Percentiles rank a stretch among this genome's conserved stretches.
Evolutionary conservation across 306 rosid species (phyloP).

Genomic region (Astragalus membranaceus): DNA sequence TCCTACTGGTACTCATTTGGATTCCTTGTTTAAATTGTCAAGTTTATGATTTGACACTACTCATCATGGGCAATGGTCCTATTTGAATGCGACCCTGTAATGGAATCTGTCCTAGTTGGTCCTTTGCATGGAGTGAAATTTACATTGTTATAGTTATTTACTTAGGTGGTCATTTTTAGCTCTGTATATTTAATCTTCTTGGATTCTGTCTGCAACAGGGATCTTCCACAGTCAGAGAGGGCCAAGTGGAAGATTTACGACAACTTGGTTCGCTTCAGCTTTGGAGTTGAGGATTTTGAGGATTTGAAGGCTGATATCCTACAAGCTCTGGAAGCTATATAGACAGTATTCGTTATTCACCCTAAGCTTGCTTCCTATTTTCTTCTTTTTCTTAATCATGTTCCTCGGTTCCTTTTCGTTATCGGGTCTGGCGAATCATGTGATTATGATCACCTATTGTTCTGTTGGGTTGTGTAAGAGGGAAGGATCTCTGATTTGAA

Average conservation of each 20-base stretch:
- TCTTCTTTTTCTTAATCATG: background rate
- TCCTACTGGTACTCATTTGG: constrained; percentile 69
- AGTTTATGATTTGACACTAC: background rate
- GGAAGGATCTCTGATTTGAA: constrained; percentile 14
- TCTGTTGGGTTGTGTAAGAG: background rate
- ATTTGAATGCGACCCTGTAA: constrained; percentile 11
- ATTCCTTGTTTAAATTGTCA: background rate
- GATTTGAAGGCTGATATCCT: constrained; percentile 79
- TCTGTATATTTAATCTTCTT: background rate
- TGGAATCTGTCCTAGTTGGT: constrained; percentile 8
- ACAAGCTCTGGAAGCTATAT: constrained; percentile 72
- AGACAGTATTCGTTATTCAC: constrained; percentile 23
- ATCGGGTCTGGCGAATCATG: background rate
- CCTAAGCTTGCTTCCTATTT: too few relatives aligned
- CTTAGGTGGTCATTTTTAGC: background rate
- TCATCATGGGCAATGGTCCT: constrained; percentile 13
- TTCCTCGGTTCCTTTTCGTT: background rate
- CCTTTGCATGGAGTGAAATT: background rate
- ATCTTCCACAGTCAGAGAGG: constrained; percentile 80
- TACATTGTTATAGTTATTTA: background rate
- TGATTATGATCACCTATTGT: constrained; percentile 25
- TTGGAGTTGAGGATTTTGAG: constrained; percentile 90
- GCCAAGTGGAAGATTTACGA: constrained; percentile 71
- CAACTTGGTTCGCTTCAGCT: constrained; percentile 94
- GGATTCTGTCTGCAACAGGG: constrained; percentile 56